A percentile compares a stretch with the other conserved stretches of the same genome.
Conservation (phyloP, 1,284 basidiomycete species). For the Athelia sp. region DNA sequence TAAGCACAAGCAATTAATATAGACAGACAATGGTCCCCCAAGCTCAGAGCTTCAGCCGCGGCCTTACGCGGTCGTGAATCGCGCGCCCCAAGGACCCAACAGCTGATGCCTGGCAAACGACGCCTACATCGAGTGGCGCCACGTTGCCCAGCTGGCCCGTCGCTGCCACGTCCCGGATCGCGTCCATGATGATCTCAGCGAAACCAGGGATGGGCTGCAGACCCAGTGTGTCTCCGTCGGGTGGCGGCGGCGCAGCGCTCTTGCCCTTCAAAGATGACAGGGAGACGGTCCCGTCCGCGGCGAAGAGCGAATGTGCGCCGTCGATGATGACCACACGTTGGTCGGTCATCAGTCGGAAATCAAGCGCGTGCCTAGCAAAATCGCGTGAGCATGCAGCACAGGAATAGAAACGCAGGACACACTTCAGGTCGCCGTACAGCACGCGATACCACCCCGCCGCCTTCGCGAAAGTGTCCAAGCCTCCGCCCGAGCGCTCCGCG, state of each 20-base stretch:
- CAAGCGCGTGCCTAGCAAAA: conserved; percentile 59
- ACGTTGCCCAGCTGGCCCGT: conserved; percentile 36
- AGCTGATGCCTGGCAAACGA: conserved; percentile 50
- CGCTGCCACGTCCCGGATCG: conserved; percentile 29
- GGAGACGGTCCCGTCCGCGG: no score
- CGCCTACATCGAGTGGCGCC: conserved; percentile 54
- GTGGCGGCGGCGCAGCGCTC: background rate
- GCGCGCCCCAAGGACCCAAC: conserved; percentile 44
- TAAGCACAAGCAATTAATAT: no score
- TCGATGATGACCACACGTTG: conserved; percentile 66
- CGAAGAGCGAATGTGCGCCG: conserved; percentile 56
- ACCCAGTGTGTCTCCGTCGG: conserved; percentile 20
- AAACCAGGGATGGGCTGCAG: conserved; percentile 62
- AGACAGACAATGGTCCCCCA: no score
- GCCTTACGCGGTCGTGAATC: conserved; percentile 40
- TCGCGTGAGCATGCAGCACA: conserved; percentile 1
- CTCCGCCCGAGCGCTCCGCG: conserved; percentile 30
- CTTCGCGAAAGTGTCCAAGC: conserved; percentile 67
- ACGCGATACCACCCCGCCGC: conserved; percentile 78
- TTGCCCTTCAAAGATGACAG: background rate
- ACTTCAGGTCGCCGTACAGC: conserved; percentile 64
- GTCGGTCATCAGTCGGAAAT: conserved; percentile 68
- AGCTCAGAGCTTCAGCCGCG: conserved; percentile 15
- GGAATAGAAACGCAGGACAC: conserved; percentile 6
- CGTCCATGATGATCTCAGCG: conserved; percentile 40